Percentiles rank a stretch among this genome's conserved stretches.
phyloP scores from a whole-genome alignment of 257 asterid genomes.

The Salvia hispanica region DNA sequence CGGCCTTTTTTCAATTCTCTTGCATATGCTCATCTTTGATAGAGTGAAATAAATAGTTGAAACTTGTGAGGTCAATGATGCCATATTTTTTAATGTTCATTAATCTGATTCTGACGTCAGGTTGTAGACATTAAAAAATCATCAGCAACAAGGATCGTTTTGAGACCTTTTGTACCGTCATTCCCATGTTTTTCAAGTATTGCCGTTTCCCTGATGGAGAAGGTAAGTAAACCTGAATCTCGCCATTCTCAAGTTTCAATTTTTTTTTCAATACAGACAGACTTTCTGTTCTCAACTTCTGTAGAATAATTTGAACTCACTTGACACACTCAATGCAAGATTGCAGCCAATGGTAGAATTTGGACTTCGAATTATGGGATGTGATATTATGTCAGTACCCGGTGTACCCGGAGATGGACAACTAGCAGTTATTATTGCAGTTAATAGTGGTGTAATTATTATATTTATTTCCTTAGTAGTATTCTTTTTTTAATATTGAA shows the following conservation, averaged over 20 bases:
- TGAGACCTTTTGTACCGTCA: constrained; percentile 71
- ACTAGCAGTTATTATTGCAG: too few species aligned
- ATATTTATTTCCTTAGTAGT: too few species aligned
- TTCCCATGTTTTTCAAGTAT: constrained; percentile 75
- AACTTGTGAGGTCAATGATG: background rate
- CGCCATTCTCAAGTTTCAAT: background rate
- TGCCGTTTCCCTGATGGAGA: constrained; percentile 67
- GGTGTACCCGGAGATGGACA: too few species aligned
- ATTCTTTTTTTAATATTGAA: too few species aligned
- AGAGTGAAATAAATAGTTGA: background rate
- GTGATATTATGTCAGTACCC: constrained; percentile 82
- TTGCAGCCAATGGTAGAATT: constrained; percentile 87
- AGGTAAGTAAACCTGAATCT: constrained; percentile 42
- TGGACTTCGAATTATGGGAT: constrained; percentile 69
- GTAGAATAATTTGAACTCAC: constrained; percentile 4
- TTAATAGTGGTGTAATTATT: too few species aligned
- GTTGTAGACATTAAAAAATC: constrained; percentile 74
- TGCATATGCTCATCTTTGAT: background rate
- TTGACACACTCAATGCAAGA: constrained; percentile 29
- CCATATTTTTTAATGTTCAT: background rate
- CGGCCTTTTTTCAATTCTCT: too few species aligned
- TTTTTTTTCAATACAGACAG: background rate
- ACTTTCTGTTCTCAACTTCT: background rate
- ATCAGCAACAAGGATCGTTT: constrained; percentile 52
- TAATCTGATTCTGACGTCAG: constrained; percentile 49